A percentile compares a stretch with the other conserved stretches of the same genome.
Conservation (phyloP, 1,284 basidiomycete genomes). For the Ceratorhiza oryzae-sativae region DNA sequence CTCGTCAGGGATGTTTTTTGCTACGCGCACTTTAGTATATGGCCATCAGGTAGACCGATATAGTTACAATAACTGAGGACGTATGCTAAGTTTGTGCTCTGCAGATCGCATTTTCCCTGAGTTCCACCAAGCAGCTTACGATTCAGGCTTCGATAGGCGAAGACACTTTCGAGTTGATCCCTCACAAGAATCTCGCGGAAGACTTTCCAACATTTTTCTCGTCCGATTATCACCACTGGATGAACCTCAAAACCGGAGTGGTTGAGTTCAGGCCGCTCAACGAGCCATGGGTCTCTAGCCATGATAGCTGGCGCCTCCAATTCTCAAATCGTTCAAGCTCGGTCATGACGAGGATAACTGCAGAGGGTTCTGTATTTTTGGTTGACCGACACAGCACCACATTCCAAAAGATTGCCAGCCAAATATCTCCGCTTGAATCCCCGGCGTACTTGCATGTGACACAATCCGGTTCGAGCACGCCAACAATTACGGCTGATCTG, state of each 20-base stretch:
- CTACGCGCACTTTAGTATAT: background rate
- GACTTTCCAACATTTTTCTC: slow-evolving; percentile 30
- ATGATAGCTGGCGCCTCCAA: background rate
- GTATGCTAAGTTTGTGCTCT: background rate
- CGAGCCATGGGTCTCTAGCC: slow-evolving; percentile 8
- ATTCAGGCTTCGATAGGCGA: background rate
- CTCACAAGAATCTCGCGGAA: background rate
- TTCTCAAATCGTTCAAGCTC: background rate
- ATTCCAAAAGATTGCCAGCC: background rate
- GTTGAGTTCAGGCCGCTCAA: slow-evolving; percentile 24
- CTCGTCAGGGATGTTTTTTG: slow-evolving; percentile 12
- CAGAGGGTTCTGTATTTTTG: background rate
- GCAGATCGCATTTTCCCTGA: slow-evolving; percentile 6
- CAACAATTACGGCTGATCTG: slow-evolving; percentile 30
- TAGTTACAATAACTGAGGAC: background rate
- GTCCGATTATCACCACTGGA: slow-evolving; percentile 37
- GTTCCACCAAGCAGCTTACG: background rate
- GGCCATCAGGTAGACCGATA: background rate
- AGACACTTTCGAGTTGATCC: slow-evolving; percentile 12
- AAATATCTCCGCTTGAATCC: slow-evolving; percentile 22
- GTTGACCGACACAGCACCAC: background rate
- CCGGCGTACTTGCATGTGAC: slow-evolving; percentile 14
- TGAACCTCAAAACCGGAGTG: slow-evolving; percentile 1
- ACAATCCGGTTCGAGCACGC: background rate
- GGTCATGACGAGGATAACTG: background rate